Conservation (phyloP, 1,284 basidiomycete species). For the Flammula alnicola region DNA sequence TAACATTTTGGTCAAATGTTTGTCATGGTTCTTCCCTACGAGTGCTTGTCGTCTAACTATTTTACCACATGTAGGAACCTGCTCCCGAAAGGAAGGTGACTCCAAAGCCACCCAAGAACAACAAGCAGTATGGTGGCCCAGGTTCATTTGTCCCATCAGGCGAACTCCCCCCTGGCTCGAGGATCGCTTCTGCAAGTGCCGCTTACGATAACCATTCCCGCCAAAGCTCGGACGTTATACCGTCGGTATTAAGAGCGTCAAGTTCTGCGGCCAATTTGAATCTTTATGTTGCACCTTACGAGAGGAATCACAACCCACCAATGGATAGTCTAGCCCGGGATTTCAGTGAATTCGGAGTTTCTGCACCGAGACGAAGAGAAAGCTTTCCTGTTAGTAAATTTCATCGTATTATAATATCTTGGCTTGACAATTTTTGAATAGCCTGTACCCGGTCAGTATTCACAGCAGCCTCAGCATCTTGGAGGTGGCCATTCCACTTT, state of each 20-base stretch:
- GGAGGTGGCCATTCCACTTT: conserved; percentile 17
- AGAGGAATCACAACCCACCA: conserved; percentile 42
- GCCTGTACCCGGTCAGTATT: conserved; percentile 43
- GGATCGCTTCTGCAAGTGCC: conserved; percentile 42
- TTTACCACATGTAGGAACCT: conserved; percentile 57
- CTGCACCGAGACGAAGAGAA: conserved; percentile 52
- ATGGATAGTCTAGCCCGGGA: conserved; percentile 62
- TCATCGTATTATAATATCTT: conserved; percentile 26
- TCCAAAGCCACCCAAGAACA: conserved; percentile 53
- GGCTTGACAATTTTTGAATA: conserved; percentile 24
- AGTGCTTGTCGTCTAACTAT: conserved; percentile 11
- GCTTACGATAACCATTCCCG: conserved; percentile 42
- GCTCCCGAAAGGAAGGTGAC: conserved; percentile 69
- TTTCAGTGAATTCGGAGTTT: conserved; percentile 69
- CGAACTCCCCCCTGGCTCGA: conserved; percentile 38
- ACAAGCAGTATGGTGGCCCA: conserved; percentile 74
- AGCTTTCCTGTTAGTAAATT: conserved; percentile 63
- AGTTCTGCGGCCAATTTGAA: conserved; percentile 63
- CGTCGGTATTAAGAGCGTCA: conserved; percentile 65
- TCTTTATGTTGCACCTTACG: conserved; percentile 78
- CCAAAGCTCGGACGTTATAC: conserved; percentile 48
- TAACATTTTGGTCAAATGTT: conserved; percentile 96
- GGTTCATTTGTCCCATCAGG: conserved; percentile 72
- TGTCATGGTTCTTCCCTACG: conserved; percentile 38
- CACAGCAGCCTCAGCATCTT: conserved; percentile 33